Conservation (phyloP, 208 protist species). For the Tritrichomonas foetus region DNA sequence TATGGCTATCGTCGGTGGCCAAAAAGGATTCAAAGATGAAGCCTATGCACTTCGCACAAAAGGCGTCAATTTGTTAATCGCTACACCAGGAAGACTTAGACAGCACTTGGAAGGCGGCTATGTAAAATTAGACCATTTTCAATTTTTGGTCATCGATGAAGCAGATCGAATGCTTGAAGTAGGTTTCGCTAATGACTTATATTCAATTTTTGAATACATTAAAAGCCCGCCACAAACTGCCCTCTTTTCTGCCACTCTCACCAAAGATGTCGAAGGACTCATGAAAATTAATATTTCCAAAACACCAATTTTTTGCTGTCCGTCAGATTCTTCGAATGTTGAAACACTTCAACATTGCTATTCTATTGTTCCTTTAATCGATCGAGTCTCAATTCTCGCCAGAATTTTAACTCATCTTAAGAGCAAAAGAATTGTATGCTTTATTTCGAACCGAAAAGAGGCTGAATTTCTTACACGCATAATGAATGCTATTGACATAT, state of each 20-base stretch:
- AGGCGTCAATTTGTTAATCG: slow-evolving; percentile 92
- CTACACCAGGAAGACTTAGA: slow-evolving; percentile 91
- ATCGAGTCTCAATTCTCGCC: not conserved
- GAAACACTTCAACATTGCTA: slow-evolving; percentile 20
- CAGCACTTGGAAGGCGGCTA: slow-evolving; percentile 90
- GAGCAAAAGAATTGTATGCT: not conserved
- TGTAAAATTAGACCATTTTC: slow-evolving; percentile 44
- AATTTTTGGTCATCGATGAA: slow-evolving; percentile 85
- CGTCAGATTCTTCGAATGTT: not conserved
- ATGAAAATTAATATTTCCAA: not conserved
- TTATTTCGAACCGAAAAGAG: not conserved
- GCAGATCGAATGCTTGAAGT: slow-evolving; percentile 94
- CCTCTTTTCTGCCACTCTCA: slow-evolving; percentile 98
- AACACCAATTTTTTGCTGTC: not conserved
- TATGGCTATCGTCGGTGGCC: slow-evolving; percentile 92
- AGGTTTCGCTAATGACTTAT: slow-evolving; percentile 84
- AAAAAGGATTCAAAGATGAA: slow-evolving; percentile 81
- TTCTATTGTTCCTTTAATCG: not conserved
- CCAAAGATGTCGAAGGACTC: slow-evolving; percentile 64
- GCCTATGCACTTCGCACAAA: slow-evolving; percentile 68
- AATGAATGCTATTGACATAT: not conserved
- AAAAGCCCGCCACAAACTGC: slow-evolving; percentile 83
- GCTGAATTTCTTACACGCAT: slow-evolving; percentile 4
- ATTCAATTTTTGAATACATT: slow-evolving; percentile 80
- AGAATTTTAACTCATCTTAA: not conserved